Evolutionary conservation across 306 rosid species (phyloP).

Genomic region (Lupinus albus): DNA sequence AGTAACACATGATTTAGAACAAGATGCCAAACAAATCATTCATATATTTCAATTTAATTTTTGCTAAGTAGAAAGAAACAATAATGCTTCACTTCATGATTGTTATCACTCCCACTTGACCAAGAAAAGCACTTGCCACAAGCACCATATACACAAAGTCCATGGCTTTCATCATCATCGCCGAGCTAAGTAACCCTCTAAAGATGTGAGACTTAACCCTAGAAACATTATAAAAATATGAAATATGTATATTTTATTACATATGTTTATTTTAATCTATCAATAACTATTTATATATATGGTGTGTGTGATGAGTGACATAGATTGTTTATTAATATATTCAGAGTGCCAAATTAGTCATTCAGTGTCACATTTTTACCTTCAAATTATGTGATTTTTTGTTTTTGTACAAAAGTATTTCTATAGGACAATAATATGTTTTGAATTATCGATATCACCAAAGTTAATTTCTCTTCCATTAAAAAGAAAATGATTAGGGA

Average conservation of each 20-base stretch:
- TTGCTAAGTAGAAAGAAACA: background rate
- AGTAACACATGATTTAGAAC: slow-evolving; percentile 31
- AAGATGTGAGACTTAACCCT: background rate
- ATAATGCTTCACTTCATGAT: slow-evolving; percentile 36
- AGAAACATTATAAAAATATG: background rate
- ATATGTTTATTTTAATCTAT: too few relatives aligned
- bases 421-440: too few relatives aligned
- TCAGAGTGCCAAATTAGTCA: background rate
- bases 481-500: too few relatives aligned
- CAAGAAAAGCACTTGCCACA: slow-evolving; percentile 42
- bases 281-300: too few relatives aligned
- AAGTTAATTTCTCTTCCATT: too few relatives aligned
- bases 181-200: background rate
- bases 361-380: background rate
- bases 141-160: slow-evolving; percentile 35
- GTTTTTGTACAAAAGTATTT: too few relatives aligned
- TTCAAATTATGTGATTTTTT: background rate
- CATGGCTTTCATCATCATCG: slow-evolving; percentile 34
- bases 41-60: slow-evolving; percentile 4
- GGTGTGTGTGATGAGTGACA: too few relatives aligned
- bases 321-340: too few relatives aligned
- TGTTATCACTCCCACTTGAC: slow-evolving; percentile 38
- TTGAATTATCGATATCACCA: too few relatives aligned
- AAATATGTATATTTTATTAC: background rate
- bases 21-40: slow-evolving; percentile 52